Evolutionary conservation across 768 basidiomycete species (phyloP).

Genomic region (Agaricus subrufescens): DNA sequence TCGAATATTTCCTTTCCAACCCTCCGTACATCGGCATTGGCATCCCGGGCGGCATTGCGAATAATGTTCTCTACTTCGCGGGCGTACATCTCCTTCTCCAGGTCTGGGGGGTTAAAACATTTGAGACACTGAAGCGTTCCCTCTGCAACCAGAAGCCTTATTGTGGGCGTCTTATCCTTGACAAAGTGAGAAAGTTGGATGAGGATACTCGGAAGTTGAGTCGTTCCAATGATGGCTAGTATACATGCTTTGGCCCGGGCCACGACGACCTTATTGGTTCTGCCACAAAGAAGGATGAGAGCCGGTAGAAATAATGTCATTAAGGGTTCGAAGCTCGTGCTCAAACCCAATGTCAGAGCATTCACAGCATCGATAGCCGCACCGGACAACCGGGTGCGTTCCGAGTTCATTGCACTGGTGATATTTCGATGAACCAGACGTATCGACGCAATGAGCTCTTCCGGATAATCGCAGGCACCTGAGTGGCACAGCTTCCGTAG

Average conservation of each 20-base stretch:
- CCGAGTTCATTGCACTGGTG: constrained; percentile 60
- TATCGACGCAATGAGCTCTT: constrained; percentile 46
- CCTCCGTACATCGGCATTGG: constrained; percentile 72
- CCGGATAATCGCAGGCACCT: constrained; percentile 43
- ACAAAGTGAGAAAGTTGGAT: constrained; percentile 53
- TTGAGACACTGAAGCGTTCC: constrained; percentile 62
- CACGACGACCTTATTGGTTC: constrained; percentile 76
- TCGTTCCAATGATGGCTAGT: constrained; percentile 54
- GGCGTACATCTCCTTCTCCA: constrained; percentile 64
- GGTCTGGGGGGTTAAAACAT: constrained; percentile 73
- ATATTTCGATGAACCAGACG: constrained; percentile 50
- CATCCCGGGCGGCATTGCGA: constrained; percentile 60
- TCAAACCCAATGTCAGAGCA: constrained; percentile 50
- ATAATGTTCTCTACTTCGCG: constrained; percentile 70
- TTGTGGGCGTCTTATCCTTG: constrained; percentile 64
- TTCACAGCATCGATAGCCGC: constrained; percentile 60
- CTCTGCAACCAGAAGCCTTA: constrained; percentile 65
- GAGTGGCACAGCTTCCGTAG: constrained; percentile 47
- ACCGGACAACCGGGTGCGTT: constrained; percentile 68
- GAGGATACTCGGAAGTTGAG: constrained; percentile 62
- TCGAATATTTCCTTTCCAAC: constrained; percentile 68
- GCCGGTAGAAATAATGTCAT: constrained; percentile 64
- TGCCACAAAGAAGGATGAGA: constrained; percentile 60
- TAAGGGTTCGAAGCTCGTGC: constrained; percentile 60
- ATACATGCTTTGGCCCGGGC: constrained; percentile 62